phyloP scores from a whole-genome alignment of 2,329 filamentous ascomycete genomes.

The Niveomyces coronatus region DNA sequence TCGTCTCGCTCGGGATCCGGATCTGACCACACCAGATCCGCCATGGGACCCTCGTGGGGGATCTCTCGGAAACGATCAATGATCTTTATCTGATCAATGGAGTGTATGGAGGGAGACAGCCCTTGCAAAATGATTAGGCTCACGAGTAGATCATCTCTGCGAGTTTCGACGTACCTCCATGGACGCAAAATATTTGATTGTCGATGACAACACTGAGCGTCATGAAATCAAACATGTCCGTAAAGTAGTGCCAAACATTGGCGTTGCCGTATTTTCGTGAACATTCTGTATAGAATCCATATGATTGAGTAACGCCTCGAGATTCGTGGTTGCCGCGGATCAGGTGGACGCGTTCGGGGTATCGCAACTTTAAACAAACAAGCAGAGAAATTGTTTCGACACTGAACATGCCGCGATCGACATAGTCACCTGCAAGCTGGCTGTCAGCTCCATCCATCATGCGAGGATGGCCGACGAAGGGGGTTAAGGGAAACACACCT shows the following conservation, averaged over 20 bases:
- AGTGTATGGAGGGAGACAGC: constrained; percentile 84
- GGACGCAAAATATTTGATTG: constrained; percentile 98
- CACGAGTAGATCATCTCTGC: too few species aligned
- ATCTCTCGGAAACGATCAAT: constrained; percentile 98
- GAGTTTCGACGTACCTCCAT: constrained; percentile 60
- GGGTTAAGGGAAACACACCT: constrained; percentile 46
- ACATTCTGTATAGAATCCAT: constrained; percentile 99
- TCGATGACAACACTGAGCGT: constrained; percentile 95
- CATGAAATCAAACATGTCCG: constrained; percentile 97
- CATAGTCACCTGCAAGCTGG: constrained; percentile 67
- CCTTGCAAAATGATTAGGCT: too few species aligned
- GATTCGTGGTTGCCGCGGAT: constrained; percentile 98
- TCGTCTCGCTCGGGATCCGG: constrained; percentile 96
- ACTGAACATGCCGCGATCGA: constrained; percentile 97
- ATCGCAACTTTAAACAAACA: constrained; percentile 94
- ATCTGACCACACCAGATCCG: constrained; percentile 97
- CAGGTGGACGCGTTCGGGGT: constrained; percentile 95
- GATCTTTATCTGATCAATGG: constrained; percentile 98
- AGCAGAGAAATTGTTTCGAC: constrained; percentile 96
- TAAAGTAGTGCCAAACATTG: constrained; percentile 99
- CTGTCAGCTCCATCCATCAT: neutral
- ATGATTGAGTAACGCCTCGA: constrained; percentile 97
- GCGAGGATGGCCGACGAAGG: neutral
- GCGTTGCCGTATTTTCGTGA: constrained; percentile 98
- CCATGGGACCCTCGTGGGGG: constrained; percentile 97